A percentile compares a stretch with the other conserved stretches of the same genome.
These are phyloP conservation scores for Gymnopus androsaceus DNA, from an alignment of 1,284 basidiomycete genomes.

Conservation along the genomic window DNA sequence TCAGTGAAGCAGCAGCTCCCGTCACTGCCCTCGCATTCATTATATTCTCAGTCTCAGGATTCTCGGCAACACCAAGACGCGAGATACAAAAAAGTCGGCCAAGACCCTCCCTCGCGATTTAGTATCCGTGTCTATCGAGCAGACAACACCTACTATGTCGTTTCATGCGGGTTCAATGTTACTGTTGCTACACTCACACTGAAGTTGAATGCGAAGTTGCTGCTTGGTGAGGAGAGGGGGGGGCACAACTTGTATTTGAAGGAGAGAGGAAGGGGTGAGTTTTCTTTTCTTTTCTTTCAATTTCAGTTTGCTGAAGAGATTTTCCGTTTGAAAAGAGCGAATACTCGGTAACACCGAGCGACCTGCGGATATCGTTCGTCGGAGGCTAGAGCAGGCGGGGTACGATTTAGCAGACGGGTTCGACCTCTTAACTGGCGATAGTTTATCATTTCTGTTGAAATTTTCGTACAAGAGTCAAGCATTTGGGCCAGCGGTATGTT, in stretches of 20 bases:
- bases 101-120: neutral
- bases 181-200: conserved; percentile 74
- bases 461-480: conserved; percentile 83
- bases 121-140: conserved; percentile 68
- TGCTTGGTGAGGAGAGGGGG: conserved; percentile 50
- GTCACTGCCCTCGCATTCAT: neutral
- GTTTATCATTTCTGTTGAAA: conserved; percentile 84
- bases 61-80: no score
- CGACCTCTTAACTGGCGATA: conserved; percentile 76
- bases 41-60: neutral
- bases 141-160: conserved; percentile 73
- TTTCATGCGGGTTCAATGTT: conserved; percentile 57
- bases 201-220: conserved; percentile 61
- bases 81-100: no score
- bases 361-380: conserved; percentile 83
- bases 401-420: conserved; percentile 84
- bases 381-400: conserved; percentile 88
- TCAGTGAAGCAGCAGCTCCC: neutral
- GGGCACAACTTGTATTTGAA: conserved; percentile 80
- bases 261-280: conserved; percentile 80
- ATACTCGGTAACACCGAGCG: conserved; percentile 80
- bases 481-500: conserved; percentile 59
- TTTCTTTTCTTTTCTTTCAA: neutral
- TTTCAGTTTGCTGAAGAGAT: neutral
- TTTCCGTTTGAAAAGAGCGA: conserved; percentile 65